Base-by-base conservation (phyloP, 2,329 filamentous ascomycete genomes). In the Claviceps cyperi region DNA sequence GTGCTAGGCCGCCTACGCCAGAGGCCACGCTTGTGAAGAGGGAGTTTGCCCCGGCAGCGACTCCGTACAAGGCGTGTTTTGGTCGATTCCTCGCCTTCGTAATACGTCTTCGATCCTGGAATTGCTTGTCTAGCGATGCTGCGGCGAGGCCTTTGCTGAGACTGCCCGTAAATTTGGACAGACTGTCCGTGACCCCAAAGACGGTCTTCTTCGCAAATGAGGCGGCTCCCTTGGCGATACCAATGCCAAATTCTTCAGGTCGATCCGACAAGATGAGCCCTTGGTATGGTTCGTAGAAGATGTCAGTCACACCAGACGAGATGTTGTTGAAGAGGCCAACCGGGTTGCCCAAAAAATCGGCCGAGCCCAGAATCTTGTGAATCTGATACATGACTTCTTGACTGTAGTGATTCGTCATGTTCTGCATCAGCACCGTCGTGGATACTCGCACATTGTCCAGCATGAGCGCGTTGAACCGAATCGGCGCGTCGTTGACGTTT, bases 281-380 rank as follows among this genome's bases (percentile, higher is more conserved):
- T 70, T 98, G 92, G 69, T 98, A 98, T 38, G 92, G 92, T 65
- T 98, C 94, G 73, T 98, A 98, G 71, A 98, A 98, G 63, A 98
- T 95, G 64, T 96, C 92, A 19, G 87, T 90, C 49, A 98, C 87
- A 58, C 94, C 92, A 44, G 92, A 98, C 59, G 88, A 94, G 66
- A 98, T 86, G 63, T 91, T 98, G 71, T 94, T 97, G 80, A 98
- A 98, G 43, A 98, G 73, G 43, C 92, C 92, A 15, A 98, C 94
- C 0, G 92, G 92, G 59, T 98, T 98, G 38, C 92, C 92, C 5
- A 98, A 74, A 76, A 98, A 97, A 66, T 98, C 92, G 5, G 92
- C 92, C 5, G 91, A 97, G 17, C 92, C 92, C 50, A 98, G 79
- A 56, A 98, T 92, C 67, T 97, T 90, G 73, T 98, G 94, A 15